A percentile compares a stretch with the other conserved stretches of the same genome.
Conservation (phyloP, 2,329 filamentous ascomycete genomes). For the Pleoardoris graminearum region DNA sequence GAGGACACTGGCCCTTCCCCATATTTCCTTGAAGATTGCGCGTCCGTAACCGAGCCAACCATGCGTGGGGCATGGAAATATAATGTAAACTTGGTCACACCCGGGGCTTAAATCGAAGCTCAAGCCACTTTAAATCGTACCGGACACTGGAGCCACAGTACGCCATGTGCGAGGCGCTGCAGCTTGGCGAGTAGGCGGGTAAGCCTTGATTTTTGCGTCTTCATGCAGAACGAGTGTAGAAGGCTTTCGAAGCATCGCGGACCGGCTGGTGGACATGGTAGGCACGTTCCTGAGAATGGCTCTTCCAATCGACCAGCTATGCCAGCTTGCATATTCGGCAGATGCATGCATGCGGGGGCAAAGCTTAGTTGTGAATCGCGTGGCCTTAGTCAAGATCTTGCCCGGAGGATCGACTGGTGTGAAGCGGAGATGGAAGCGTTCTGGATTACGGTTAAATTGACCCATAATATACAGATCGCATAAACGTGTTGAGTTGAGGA, state of each 20-base stretch:
- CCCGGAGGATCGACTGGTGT: conserved; percentile 22
- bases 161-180: neutral
- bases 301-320: conserved; percentile 14
- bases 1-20: conserved; percentile 15
- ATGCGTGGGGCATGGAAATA: conserved; percentile 12
- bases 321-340: conserved; percentile 28
- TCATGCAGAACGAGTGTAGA: neutral
- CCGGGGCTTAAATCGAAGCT: conserved; percentile 20
- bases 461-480: conserved; percentile 22
- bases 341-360: conserved; percentile 36
- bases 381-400: conserved; percentile 15
- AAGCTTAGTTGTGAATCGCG: conserved; percentile 30
- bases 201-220: neutral
- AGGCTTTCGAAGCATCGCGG: neutral
- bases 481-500: conserved; percentile 14
- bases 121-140: conserved; percentile 16
- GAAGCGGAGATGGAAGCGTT: conserved; percentile 19
- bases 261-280: neutral
- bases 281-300: conserved; percentile 9
- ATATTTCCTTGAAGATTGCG: conserved; percentile 31
- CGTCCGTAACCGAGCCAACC: conserved; percentile 26
- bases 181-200: neutral
- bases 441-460: conserved; percentile 35
- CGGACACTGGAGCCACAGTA: conserved; percentile 12
- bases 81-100: conserved; percentile 26